A percentile compares a stretch with the other conserved stretches of the same genome.
phyloP scores from a whole-genome alignment of 345 rosid species.

The Cochlearia excelsa region DNA sequence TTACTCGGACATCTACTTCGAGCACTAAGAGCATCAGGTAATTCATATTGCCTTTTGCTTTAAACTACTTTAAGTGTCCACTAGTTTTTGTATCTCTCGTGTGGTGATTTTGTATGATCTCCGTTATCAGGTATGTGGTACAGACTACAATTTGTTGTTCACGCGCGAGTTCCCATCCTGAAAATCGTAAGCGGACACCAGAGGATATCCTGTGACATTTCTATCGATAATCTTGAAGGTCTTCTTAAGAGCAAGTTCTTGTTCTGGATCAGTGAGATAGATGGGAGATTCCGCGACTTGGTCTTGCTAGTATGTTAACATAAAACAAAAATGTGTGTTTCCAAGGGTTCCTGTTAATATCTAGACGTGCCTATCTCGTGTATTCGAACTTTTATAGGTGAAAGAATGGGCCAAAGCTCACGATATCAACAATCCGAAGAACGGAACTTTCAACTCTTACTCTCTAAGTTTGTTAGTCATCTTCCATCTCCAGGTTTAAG shows the following conservation, averaged over 20 bases:
- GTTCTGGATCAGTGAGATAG: constrained; percentile 74
- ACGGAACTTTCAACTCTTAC: constrained; percentile 72
- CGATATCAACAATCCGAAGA: constrained; percentile 64
- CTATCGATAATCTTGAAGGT: constrained; percentile 73
- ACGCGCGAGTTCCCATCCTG: constrained; percentile 84
- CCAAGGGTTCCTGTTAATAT: not conserved
- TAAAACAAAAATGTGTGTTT: constrained; percentile 21
- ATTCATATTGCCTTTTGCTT: constrained; percentile 8
- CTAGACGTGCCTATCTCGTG: not conserved
- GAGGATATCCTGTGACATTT: constrained; percentile 78
- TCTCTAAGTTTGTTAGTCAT: constrained; percentile 78
- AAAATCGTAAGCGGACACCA: constrained; percentile 49
- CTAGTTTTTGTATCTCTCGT: constrained; percentile 9
- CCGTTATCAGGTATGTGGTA: constrained; percentile 46
- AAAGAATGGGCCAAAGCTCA: constrained; percentile 98
- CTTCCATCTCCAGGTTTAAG: constrained; percentile 86
- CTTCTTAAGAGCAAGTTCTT: constrained; percentile 73
- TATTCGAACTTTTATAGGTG: constrained; percentile 49
- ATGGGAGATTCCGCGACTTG: constrained; percentile 80
- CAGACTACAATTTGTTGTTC: constrained; percentile 50
- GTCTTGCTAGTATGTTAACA: constrained; percentile 60
- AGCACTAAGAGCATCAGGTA: constrained; percentile 64
- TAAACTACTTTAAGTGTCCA: not conserved
- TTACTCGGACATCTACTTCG: constrained; percentile 52
- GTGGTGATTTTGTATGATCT: constrained; percentile 18